Conservation (phyloP, 140 eudicot genomes). For the Bidens hawaiensis region DNA sequence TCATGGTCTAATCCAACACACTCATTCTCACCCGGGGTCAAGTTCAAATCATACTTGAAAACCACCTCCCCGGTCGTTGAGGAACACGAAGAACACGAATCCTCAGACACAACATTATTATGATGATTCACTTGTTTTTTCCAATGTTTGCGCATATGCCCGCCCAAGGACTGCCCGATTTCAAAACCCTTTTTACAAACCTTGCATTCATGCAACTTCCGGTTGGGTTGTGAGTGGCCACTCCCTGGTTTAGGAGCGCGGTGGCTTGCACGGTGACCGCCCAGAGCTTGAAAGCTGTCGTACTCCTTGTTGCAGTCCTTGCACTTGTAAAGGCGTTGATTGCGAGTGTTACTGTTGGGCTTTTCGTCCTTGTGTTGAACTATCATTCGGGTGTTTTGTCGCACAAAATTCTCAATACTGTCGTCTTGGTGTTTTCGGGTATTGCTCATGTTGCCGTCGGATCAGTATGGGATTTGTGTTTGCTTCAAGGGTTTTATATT, state of each 20-base stretch:
- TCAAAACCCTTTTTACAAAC: constrained; percentile 12
- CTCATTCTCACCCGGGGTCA: constrained; percentile 17
- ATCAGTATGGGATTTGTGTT: no score
- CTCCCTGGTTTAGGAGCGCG: not conserved
- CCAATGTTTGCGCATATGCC: constrained; percentile 24
- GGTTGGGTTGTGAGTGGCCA: not conserved
- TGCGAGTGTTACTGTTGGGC: not conserved
- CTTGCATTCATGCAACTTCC: constrained; percentile 9
- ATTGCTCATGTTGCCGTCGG: no score
- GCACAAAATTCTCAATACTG: not conserved
- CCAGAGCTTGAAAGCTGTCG: constrained; percentile 9
- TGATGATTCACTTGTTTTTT: not conserved
- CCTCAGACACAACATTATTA: not conserved
- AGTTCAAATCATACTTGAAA: constrained; percentile 12
- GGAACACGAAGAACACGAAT: not conserved
- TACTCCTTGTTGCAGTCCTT: constrained; percentile 19
- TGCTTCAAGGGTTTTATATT: no score
- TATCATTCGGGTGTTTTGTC: constrained; percentile 1
- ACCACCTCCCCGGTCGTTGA: not conserved
- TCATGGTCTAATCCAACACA: not conserved
- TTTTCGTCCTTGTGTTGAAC: not conserved
- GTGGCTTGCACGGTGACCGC: constrained; percentile 14
- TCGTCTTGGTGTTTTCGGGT: not conserved
- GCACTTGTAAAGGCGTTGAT: not conserved
- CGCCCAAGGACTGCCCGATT: constrained; percentile 15